Evolutionary conservation across 176 grass and related monocot species (phyloP).

Genomic region (Eleusine indica): DNA sequence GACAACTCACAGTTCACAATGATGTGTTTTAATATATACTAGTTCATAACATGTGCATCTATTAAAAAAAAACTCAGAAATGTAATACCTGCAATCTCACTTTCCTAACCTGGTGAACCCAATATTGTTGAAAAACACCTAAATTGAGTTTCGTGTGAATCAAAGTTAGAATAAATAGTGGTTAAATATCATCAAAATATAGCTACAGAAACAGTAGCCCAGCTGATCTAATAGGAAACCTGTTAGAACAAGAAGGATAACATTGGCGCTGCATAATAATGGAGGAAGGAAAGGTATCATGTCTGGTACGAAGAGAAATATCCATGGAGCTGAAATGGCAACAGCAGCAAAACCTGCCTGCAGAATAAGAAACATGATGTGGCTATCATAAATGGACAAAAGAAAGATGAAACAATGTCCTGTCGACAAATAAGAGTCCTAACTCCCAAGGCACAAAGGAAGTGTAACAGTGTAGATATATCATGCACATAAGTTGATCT

Average conservation of each 20-base stretch:
- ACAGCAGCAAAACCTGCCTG: constrained; percentile 82
- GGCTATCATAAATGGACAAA: constrained; percentile 16
- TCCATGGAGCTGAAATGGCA: constrained; percentile 85
- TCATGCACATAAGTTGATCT: background rate
- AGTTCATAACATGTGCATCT: background rate
- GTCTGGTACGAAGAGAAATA: constrained; percentile 69
- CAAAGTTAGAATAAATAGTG: constrained; percentile 30
- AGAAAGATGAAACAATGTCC: background rate
- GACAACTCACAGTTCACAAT: background rate
- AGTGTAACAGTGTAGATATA: background rate
- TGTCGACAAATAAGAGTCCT: background rate
- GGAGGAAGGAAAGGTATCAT: constrained; percentile 54
- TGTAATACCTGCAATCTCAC: constrained; percentile 86
- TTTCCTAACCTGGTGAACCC: constrained; percentile 97
- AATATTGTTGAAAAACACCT: constrained; percentile 99
- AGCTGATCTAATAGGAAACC: constrained; percentile 46
- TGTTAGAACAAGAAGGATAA: constrained; percentile 81
- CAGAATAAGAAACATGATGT: constrained; percentile 45
- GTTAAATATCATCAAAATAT: constrained; percentile 1
- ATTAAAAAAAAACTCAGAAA: background rate
- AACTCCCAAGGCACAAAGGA: background rate
- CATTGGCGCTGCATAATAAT: constrained; percentile 89
- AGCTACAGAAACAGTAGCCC: constrained; percentile 22
- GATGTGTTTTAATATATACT: background rate
- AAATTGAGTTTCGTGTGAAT: constrained; percentile 33